Conservation (phyloP, 768 basidiomycete genomes). For the Tricholoma bakamatsutake region DNA sequence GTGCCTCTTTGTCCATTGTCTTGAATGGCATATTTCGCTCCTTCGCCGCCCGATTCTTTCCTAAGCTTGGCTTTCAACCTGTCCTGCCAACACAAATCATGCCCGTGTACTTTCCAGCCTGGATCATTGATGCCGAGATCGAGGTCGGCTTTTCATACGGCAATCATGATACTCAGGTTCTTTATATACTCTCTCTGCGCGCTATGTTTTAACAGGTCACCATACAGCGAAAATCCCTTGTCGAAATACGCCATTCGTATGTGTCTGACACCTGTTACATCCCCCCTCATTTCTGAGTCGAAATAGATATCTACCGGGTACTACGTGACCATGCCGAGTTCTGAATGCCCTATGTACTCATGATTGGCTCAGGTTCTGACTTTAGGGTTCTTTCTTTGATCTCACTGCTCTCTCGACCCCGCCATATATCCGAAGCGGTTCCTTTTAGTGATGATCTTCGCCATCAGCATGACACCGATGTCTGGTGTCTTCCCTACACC, state of each 20-base stretch:
- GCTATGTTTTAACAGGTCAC: background rate
- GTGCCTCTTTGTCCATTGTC: constrained; percentile 21
- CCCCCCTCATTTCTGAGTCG: constrained; percentile 11
- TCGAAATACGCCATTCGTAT: constrained; percentile 40
- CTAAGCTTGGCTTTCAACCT: constrained; percentile 31
- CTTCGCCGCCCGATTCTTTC: constrained; percentile 30
- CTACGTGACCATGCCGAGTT: background rate
- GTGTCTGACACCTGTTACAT: constrained; percentile 19
- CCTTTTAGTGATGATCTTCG: constrained; percentile 43
- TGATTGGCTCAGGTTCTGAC: constrained; percentile 31
- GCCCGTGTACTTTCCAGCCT: constrained; percentile 57
- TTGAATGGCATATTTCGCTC: constrained; percentile 22
- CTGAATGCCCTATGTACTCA: background rate
- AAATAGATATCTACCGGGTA: constrained; percentile 42
- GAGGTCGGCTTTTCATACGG: constrained; percentile 28
- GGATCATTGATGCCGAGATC: constrained; percentile 54
- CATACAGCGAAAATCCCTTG: constrained; percentile 25
- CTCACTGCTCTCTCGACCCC: constrained; percentile 27
- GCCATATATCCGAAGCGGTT: constrained; percentile 23
- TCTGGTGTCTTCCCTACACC: constrained; percentile 53
- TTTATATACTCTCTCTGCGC: constrained; percentile 1
- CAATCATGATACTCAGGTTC: constrained; percentile 18
- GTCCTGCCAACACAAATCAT: constrained; percentile 40
- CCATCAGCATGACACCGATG: constrained; percentile 42
- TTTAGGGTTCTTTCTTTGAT: constrained; percentile 41